Conservation (phyloP, 2,329 filamentous ascomycete genomes). For the Cladosporium sp. region DNA sequence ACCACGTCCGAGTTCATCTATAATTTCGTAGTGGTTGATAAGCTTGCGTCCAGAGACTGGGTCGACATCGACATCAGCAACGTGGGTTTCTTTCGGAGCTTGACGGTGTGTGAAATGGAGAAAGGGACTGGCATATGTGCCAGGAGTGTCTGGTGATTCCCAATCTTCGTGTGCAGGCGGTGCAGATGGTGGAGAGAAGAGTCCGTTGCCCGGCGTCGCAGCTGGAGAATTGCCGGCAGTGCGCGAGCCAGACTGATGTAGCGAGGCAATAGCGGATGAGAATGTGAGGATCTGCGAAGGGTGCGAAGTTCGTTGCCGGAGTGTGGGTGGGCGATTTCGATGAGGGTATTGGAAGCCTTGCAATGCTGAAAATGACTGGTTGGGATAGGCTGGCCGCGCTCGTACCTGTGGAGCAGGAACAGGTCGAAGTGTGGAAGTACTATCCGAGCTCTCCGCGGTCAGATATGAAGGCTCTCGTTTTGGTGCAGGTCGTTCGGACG, state of each 20-base stretch:
- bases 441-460: slow-evolving; percentile 39
- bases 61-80: slow-evolving; percentile 86
- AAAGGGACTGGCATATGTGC: slow-evolving; percentile 47
- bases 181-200: slow-evolving; percentile 37
- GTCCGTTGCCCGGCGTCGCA: slow-evolving; percentile 39
- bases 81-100: slow-evolving; percentile 65
- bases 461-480: slow-evolving; percentile 39
- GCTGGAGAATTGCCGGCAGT: slow-evolving; percentile 45
- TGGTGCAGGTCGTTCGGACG: slow-evolving; percentile 26
- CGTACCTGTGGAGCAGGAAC: slow-evolving; percentile 19
- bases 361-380: slow-evolving; percentile 48
- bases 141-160: slow-evolving; percentile 31
- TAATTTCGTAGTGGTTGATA: slow-evolving; percentile 96
- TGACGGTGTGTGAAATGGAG: slow-evolving; percentile 47
- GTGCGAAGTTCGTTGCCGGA: slow-evolving; percentile 41
- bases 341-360: slow-evolving; percentile 43
- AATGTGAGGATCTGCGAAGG: slow-evolving; percentile 39
- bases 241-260: slow-evolving; percentile 36
- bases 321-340: slow-evolving; percentile 30
- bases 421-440: slow-evolving; percentile 29
- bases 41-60: slow-evolving; percentile 85
- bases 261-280: slow-evolving; percentile 39
- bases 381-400: slow-evolving; percentile 40
- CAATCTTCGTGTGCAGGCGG: slow-evolving; percentile 28
- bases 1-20: slow-evolving; percentile 91